Percentiles rank a stretch among this genome's conserved stretches.
Conservation (phyloP, 768 basidiomycete species). For the Boletus huronensis region DNA sequence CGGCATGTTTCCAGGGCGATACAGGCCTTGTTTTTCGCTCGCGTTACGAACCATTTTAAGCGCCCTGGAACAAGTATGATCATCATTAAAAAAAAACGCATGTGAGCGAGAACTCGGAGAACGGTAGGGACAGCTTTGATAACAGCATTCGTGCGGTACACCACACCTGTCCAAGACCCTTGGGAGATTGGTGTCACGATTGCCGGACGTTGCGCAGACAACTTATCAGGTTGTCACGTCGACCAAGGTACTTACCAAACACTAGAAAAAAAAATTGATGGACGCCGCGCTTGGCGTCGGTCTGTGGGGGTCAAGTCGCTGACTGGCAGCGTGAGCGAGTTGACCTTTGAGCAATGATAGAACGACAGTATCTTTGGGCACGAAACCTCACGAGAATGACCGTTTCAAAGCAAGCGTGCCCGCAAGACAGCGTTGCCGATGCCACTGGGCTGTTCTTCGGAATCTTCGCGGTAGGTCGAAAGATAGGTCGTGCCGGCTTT, state of each 20-base stretch:
- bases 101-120: not conserved
- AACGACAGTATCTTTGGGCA: not conserved
- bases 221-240: not conserved
- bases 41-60: not conserved
- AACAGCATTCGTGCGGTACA: not conserved
- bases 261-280: not conserved
- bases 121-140: no score
- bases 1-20: not conserved
- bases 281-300: not conserved
- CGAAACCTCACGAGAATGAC: no score
- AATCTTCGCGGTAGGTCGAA: not conserved
- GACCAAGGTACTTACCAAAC: no score
- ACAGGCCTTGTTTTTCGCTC: not conserved
- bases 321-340: not conserved
- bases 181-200: not conserved
- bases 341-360: not conserved
- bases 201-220: not conserved
- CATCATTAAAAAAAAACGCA: not conserved
- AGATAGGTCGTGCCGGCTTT: not conserved
- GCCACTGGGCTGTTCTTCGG: no score
- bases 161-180: not conserved
- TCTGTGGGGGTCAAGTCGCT: not conserved
- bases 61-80: not conserved
- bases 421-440: not conserved
- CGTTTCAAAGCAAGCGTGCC: not conserved